phyloP scores from a whole-genome alignment of 345 rosid species.

The Pelargonium nanum region DNA sequence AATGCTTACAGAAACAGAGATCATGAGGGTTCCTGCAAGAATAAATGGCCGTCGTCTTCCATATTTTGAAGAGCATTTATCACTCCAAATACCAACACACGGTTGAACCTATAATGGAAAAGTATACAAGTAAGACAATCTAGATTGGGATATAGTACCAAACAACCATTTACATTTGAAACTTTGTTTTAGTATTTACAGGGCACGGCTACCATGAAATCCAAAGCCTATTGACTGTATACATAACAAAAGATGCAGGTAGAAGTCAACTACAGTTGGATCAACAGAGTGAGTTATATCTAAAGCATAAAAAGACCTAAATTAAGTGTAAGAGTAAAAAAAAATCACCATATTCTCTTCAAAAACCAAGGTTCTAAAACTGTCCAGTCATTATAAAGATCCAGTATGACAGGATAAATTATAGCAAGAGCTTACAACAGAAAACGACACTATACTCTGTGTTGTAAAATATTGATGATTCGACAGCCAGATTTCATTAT shows the following conservation, averaged over 20 bases:
- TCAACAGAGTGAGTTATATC: not conserved
- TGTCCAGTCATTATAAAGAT: not conserved
- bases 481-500: no score
- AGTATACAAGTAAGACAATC: not conserved
- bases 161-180: not conserved
- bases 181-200: not conserved
- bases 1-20: conserved; percentile 67
- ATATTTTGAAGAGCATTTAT: conserved; percentile 77
- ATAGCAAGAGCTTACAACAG: no score
- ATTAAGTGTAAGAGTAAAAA: no score
- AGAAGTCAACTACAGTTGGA: not conserved
- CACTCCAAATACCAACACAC: conserved; percentile 97
- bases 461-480: no score
- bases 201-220: not conserved
- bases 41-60: conserved; percentile 93
- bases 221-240: not conserved
- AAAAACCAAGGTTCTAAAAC: no score
- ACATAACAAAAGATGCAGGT: not conserved
- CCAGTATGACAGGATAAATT: not conserved
- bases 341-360: not conserved
- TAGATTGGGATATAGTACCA: not conserved
- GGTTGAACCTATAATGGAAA: conserved; percentile 73
- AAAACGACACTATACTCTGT: no score
- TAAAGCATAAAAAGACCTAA: not conserved
- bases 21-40: conserved; percentile 82